Base-by-base conservation (phyloP, 2,329 filamentous ascomycete genomes). In the Colletotrichum tofieldiae region DNA sequence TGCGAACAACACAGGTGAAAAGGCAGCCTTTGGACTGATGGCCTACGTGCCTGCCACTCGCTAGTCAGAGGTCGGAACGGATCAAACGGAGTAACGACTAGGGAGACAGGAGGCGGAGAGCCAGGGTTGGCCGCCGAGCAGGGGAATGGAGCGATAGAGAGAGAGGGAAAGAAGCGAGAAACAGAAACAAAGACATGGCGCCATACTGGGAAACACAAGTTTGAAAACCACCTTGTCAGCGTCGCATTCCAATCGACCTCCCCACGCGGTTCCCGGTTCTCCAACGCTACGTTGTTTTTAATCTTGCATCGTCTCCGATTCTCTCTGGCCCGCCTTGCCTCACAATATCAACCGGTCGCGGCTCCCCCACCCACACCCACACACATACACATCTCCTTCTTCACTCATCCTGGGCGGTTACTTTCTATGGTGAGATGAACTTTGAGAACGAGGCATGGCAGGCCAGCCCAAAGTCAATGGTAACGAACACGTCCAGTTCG, bases 401-500 rank as follows among this genome's bases (percentile, higher is more conserved):
- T n/a, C 18, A 23, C 14, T 56, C 23, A 62, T 58, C 68, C 47
- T 58, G 56, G 49, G 68, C 51, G 23, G 68, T 58, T 51, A n/a
- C 49, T 65, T 67, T 61, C 43, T 14, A 7, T 58, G 65, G 56
- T 72, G 58, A 68, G 69, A 72, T 68, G 65, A 72, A 72, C 65
- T 72, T 52, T 68, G 58, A 59, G 32, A 37, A 47, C 23, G 37
- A 68, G 65, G 69, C 69, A 58, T 65, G 60, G 65, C 58, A 52
- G 58, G 43, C 65, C 62, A 63, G 65, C 65, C 49, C 23, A 45
- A 58, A 63, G 51, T 68, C 65, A 68, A 63, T 68, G 69, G 56
- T 37, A 63, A 72, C 65, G 65, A 72, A 64, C 69, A 68, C 65
- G 68, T 69, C 69, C 52, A 63, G 65, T 72, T 72, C 58, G 58